phyloP scores from a whole-genome alignment of 352 stramenopile species.

The Globisporangium middletonii region DNA sequence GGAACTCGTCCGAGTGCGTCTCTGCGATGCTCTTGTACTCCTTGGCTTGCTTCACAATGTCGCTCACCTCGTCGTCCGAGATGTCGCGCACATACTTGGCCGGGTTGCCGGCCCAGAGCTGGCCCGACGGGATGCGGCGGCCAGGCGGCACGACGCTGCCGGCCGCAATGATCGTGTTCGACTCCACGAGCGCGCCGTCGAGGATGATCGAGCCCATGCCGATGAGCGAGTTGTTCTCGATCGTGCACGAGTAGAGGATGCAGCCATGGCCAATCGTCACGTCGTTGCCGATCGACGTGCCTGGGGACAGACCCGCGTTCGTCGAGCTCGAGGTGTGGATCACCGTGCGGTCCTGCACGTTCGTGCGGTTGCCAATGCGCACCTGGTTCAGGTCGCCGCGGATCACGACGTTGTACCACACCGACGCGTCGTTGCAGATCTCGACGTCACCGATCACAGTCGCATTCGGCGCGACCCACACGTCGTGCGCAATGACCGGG shows the following conservation, averaged over 20 bases:
- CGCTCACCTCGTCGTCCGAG: slow-evolving; percentile 89
- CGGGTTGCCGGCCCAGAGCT: slow-evolving; percentile 96
- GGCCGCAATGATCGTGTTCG: slow-evolving; percentile 93
- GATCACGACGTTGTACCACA: slow-evolving; percentile 97
- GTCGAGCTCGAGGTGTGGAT: slow-evolving; percentile 89
- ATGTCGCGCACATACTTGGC: slow-evolving; percentile 92
- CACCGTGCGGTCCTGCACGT: slow-evolving; percentile 95
- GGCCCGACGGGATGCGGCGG: slow-evolving; percentile 84
- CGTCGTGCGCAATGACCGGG: slow-evolving; percentile 84
- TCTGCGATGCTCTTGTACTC: slow-evolving; percentile 82
- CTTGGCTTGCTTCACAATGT: slow-evolving; percentile 81
- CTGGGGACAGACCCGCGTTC: slow-evolving; percentile 67
- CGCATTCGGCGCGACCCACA: slow-evolving; percentile 95
- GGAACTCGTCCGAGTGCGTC: slow-evolving; percentile 88
- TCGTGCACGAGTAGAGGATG: slow-evolving; percentile 95
- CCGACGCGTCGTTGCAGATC: slow-evolving; percentile 90
- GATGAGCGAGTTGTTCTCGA: slow-evolving; percentile 95
- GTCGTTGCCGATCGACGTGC: slow-evolving; percentile 92
- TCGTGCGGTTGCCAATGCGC: slow-evolving; percentile 94
- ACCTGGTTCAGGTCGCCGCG: slow-evolving; percentile 90
- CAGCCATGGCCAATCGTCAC: slow-evolving; percentile 94
- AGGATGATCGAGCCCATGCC: slow-evolving; percentile 94
- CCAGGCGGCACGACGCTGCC: slow-evolving; percentile 91
- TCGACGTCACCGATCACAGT: slow-evolving; percentile 95
- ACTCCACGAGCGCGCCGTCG: slow-evolving; percentile 89